Percentiles rank a stretch among this genome's conserved stretches.
These are phyloP conservation scores for Tetrapisispora nanseiensis DNA, from an alignment of 805 yeast species.

Conservation along the genomic window DNA sequence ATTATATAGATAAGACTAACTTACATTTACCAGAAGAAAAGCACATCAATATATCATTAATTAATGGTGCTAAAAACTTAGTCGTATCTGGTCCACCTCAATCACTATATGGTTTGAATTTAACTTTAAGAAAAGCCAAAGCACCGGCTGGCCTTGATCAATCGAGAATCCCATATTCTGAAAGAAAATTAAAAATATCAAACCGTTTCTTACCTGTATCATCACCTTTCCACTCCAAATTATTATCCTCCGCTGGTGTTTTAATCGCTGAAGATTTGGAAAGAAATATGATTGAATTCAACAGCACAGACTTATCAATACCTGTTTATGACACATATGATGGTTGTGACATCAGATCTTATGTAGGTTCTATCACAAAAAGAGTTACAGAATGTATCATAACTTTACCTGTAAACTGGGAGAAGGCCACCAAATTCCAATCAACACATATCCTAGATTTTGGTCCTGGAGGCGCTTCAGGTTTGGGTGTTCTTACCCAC, in stretches of 20 bases:
- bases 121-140: constrained; percentile 85
- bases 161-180: constrained; percentile 85
- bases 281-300: constrained; percentile 48
- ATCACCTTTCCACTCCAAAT: constrained; percentile 93
- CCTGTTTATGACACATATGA: constrained; percentile 88
- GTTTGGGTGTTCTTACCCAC: constrained; percentile 91
- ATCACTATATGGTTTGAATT: constrained; percentile 89
- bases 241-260: constrained; percentile 63
- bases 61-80: constrained; percentile 91
- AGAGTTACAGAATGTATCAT: constrained; percentile 80
- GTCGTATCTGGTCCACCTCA: constrained; percentile 98
- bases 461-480: constrained; percentile 98
- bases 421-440: constrained; percentile 66
- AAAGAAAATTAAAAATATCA: constrained; percentile 88
- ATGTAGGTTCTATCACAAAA: constrained; percentile 44
- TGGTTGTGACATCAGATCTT: constrained; percentile 66
- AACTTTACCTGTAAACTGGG: constrained; percentile 91
- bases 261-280: constrained; percentile 57
- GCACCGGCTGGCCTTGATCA: constrained; percentile 93
- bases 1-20: constrained; percentile 76
- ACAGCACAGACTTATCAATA: constrained; percentile 47
- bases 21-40: constrained; percentile 86
- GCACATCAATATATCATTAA: constrained; percentile 80
- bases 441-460: constrained; percentile 90
- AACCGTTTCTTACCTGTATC: constrained; percentile 91